Conservation (phyloP, 2,329 filamentous ascomycete species). For the Pseudogymnoascus sp. region DNA sequence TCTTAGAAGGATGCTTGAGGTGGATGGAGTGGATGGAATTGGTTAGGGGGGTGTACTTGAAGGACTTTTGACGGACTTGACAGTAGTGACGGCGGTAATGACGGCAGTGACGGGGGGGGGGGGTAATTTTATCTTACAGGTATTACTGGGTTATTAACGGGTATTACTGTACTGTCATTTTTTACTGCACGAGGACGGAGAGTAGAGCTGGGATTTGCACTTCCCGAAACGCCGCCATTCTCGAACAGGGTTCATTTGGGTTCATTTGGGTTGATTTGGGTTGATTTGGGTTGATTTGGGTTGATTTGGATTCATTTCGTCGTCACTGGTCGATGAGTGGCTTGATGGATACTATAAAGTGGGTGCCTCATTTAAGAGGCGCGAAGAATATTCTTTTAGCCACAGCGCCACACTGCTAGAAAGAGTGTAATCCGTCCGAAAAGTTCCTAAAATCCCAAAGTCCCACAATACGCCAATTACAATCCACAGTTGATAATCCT, state of each 20-base stretch:
- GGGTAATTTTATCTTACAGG: background rate
- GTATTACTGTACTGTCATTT: background rate
- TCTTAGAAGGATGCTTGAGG: background rate
- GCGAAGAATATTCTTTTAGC: slow-evolving; percentile 1
- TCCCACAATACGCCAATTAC: background rate
- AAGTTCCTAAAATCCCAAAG: background rate
- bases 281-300: background rate
- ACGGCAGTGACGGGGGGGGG: background rate
- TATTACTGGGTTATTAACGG: too few species aligned
- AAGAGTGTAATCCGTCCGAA: background rate
- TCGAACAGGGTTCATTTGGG: background rate
- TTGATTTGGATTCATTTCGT: background rate
- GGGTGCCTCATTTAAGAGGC: slow-evolving; percentile 5
- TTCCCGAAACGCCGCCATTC: background rate
- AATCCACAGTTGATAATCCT: background rate
- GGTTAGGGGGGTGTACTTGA: too few species aligned
- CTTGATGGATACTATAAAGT: background rate
- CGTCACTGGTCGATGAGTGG: slow-evolving; percentile 1
- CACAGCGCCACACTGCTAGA: slow-evolving; percentile 6
- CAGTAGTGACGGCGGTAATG: too few species aligned
- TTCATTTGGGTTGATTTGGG: background rate
- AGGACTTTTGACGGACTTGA: too few species aligned
- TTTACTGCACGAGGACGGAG: background rate
- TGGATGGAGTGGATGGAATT: too few species aligned
- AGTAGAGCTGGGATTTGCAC: background rate